These are phyloP conservation scores for Periglandula ipomoeae DNA, from an alignment of 2,329 filamentous ascomycete species.

Conservation along the genomic window DNA sequence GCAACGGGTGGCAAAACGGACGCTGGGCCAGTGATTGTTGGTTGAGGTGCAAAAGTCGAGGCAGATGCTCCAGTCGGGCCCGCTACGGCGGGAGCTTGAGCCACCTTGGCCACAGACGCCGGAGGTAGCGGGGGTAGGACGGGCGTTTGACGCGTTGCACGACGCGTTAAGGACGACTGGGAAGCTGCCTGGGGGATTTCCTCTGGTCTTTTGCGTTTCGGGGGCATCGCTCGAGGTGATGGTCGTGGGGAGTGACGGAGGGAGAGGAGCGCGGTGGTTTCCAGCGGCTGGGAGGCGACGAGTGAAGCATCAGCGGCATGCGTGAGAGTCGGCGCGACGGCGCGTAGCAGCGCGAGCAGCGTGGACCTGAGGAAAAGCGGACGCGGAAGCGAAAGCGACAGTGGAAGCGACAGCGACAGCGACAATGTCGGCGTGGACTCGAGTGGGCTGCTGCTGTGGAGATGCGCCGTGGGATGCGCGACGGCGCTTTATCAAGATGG, in stretches of 20 bases:
- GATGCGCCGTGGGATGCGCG: not conserved
- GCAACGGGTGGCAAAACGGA: constrained; percentile 2
- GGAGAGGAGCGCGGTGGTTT: not conserved
- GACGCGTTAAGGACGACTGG: constrained; percentile 21
- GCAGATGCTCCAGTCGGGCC: not conserved
- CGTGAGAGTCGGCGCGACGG: not conserved
- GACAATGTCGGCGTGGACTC: not conserved
- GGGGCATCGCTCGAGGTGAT: constrained; percentile 20
- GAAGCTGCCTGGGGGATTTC: constrained; percentile 15
- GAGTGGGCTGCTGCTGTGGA: not conserved
- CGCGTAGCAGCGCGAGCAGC: too few relatives aligned
- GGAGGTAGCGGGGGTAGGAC: constrained; percentile 20
- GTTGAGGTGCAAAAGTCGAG: not conserved
- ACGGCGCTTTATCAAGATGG: not conserved
- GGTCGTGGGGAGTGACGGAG: not conserved
- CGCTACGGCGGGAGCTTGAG: constrained; percentile 6
- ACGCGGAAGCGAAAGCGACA: too few relatives aligned
- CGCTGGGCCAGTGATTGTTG: not conserved
- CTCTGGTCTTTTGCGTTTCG: constrained; percentile 28
- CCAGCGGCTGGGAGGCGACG: not conserved
- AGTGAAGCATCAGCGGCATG: not conserved
- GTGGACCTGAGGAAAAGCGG: too few relatives aligned
- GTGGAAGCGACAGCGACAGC: too few relatives aligned
- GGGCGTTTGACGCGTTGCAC: constrained; percentile 31
- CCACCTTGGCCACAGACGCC: constrained; percentile 8